Evolutionary conservation across 2,329 filamentous ascomycete species (phyloP).

Genomic region (Tothia fuscella): DNA sequence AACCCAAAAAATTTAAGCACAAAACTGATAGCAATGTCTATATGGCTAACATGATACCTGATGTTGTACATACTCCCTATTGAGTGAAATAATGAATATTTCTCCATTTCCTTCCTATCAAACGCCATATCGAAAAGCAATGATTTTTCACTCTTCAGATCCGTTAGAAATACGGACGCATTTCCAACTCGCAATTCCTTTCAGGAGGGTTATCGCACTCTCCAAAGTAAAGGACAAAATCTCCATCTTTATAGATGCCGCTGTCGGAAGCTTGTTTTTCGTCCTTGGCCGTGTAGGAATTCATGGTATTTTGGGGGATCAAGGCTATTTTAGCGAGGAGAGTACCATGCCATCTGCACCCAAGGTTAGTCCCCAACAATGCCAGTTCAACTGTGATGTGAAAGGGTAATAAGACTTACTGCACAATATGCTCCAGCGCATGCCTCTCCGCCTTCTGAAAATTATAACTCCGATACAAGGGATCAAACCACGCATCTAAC

Average conservation of each 20-base stretch:
- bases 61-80: no score
- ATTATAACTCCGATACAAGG: conserved; percentile 84
- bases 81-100: no score
- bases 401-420: conserved; percentile 25
- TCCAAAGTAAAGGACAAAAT: conserved; percentile 69
- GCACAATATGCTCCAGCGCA: conserved; percentile 56
- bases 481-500: conserved; percentile 91
- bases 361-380: conserved; percentile 8
- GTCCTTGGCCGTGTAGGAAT: conserved; percentile 47
- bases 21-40: no score
- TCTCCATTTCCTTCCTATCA: no score
- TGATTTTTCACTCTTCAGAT: no score
- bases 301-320: conserved; percentile 74
- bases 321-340: conserved; percentile 81
- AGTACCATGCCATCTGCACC: conserved; percentile 97
- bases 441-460: conserved; percentile 92
- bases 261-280: conserved; percentile 23
- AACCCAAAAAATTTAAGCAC: no score
- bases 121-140: no score
- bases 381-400: background rate
- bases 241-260: conserved; percentile 65
- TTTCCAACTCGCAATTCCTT: conserved; percentile 60
- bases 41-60: no score
- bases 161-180: conserved; percentile 44
- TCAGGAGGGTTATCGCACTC: conserved; percentile 45